Evolutionary conservation across 2,329 filamentous ascomycete genomes (phyloP).

Genomic region (Phialophora tarda): DNA sequence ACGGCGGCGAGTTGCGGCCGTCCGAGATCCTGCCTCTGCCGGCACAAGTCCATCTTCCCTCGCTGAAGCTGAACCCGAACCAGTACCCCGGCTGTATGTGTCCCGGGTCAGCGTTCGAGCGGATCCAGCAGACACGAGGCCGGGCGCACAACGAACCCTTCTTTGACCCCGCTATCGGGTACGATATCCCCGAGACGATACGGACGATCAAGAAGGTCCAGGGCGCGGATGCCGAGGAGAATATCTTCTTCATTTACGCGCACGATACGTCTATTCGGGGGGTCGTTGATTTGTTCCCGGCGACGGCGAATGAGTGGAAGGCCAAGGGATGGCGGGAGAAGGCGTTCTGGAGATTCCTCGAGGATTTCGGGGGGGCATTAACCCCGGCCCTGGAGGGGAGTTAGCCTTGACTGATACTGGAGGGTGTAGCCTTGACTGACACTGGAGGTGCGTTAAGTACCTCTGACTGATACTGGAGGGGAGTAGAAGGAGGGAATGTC

Average conservation of each 20-base stretch:
- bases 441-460: too few species aligned
- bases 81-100: constrained; percentile 26
- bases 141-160: constrained; percentile 32
- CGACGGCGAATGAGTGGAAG: constrained; percentile 26
- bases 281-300: constrained; percentile 35
- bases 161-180: constrained; percentile 36
- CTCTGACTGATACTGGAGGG: too few species aligned
- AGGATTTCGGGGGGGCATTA: constrained; percentile 24
- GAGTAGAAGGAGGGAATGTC: too few species aligned
- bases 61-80: neutral
- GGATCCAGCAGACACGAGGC: constrained; percentile 33
- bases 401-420: too few species aligned
- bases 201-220: constrained; percentile 38
- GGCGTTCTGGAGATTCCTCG: constrained; percentile 27
- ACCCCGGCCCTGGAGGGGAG: too few species aligned
- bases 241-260: constrained; percentile 42
- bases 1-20: constrained; percentile 45
- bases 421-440: too few species aligned
- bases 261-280: constrained; percentile 41
- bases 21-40: constrained; percentile 23
- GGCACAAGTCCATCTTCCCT: neutral
- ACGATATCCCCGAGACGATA: constrained; percentile 37
- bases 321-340: constrained; percentile 25
- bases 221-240: constrained; percentile 40
- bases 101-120: constrained; percentile 39